Base-by-base conservation (phyloP, 768 basidiomycete species). In the Leccinum truebloodii region DNA sequence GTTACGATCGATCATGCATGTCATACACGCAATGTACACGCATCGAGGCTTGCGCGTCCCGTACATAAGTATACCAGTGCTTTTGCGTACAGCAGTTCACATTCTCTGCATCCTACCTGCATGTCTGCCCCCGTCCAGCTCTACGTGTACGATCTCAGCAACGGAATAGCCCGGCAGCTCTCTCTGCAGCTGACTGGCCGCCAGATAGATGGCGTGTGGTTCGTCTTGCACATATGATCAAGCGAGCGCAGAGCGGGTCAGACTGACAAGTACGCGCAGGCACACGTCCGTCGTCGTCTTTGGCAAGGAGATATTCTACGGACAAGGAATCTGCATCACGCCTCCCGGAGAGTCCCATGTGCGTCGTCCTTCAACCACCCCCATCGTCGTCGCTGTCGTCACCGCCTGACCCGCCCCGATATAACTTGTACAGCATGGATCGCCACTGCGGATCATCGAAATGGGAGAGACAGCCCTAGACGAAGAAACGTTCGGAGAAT, bases 201-300 rank as follows among this genome's bases (percentile, higher is more conserved):
- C 55, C 93, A 95, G 73, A 93, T 97, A 56, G 92, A 97, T 63
- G 95, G 95, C 0, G 86, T 98, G 55, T 98, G 95, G 95, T 92
- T 57, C 64, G 82, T 73, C 57, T 30, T 6, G 13, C 32, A 34
- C 1, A 34, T 34, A 34, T 0, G 32, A 34, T 34, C 32, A 34
- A 34, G 32, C 32, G 32, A 34, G 30, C 30, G 30, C 30, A 3
- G 30, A 32, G 32, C 32, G 32, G 12, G 32, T 34, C 12, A 34
- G 32, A 5, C 32, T 34, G 12, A 34, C 32, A 34, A 34, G 32
- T 34, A 34, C 32, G 57, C 61, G 53, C 64, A 92, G 94, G 94
- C 95, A 98, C 75, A 96, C 95, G 0, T 94, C 92, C 16, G 83
- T 98, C 22, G 94, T 97, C 51, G 87, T 89, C 3, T 97, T 86